Conservation (phyloP, 495 filamentous ascomycete genomes). For the Talaromyces proteolyticus region DNA sequence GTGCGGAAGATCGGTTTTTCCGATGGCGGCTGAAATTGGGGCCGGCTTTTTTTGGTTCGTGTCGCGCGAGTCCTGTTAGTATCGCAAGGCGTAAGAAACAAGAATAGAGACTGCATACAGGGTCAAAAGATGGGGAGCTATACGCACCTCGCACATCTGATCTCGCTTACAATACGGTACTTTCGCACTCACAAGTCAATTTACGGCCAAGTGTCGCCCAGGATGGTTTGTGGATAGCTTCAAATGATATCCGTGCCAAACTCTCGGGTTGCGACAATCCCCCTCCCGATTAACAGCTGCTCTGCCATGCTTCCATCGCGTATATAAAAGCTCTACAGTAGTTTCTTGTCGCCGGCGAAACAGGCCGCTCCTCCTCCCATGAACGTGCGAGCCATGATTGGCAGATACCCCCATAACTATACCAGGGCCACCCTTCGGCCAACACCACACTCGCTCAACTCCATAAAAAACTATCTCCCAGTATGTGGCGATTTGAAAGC, state of each 20-base stretch:
- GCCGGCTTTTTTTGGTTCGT: too few species aligned
- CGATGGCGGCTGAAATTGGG: constrained; percentile 8
- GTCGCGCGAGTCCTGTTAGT: not conserved
- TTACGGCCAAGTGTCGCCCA: not conserved
- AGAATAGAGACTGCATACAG: not conserved
- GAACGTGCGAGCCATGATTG: not conserved
- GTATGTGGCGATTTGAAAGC: not conserved
- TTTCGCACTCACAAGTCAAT: not conserved
- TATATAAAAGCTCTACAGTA: not conserved
- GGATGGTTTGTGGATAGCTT: too few species aligned
- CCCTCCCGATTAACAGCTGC: too few species aligned
- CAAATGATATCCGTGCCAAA: too few species aligned
- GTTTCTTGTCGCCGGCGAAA: not conserved
- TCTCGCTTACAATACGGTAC: not conserved
- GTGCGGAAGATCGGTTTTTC: constrained; percentile 37
- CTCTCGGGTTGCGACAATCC: too few species aligned
- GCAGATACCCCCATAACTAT: not conserved
- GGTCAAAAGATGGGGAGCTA: not conserved
- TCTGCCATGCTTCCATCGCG: not conserved
- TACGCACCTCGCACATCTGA: constrained; percentile 7
- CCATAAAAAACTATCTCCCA: too few species aligned
- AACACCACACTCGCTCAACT: too few species aligned
- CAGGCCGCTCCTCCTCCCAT: not conserved
- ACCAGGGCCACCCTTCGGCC: not conserved
- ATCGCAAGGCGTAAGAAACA: not conserved